phyloP scores from a whole-genome alignment of 208 protist genomes.

The Angomonas ambiguus region DNA sequence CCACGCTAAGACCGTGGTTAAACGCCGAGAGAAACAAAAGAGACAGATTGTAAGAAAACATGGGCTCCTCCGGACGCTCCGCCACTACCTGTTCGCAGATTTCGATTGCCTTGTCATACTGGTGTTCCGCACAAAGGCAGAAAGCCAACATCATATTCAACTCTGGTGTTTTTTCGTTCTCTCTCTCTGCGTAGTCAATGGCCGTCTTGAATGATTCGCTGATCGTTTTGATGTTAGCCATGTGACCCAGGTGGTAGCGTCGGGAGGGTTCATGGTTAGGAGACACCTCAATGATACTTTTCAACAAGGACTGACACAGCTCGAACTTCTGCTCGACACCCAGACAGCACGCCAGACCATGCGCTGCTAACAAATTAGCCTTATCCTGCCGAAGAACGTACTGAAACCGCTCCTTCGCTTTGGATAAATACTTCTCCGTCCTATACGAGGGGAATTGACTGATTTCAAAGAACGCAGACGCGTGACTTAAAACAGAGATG shows the following conservation, averaged over 20 bases:
- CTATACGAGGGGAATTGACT: conserved; percentile 57
- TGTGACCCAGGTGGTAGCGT: conserved; percentile 44
- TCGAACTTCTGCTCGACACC: conserved; percentile 56
- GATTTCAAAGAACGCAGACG: conserved; percentile 54
- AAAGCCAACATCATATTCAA: conserved; percentile 68
- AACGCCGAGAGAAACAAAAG: conserved; percentile 73
- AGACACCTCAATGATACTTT: conserved; percentile 61
- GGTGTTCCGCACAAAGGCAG: conserved; percentile 56
- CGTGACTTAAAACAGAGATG: conserved; percentile 52
- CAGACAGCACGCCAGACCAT: conserved; percentile 82
- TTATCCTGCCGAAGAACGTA: conserved; percentile 53
- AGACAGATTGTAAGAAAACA: conserved; percentile 68
- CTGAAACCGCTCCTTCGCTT: conserved; percentile 48
- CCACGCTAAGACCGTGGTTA: conserved; percentile 27
- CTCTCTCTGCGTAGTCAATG: conserved; percentile 58
- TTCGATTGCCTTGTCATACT: conserved; percentile 56
- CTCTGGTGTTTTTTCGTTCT: conserved; percentile 27
- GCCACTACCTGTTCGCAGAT: conserved; percentile 29
- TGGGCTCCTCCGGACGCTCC: conserved; percentile 17
- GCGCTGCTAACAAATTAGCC: conserved; percentile 71
- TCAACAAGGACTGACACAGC: conserved; percentile 59
- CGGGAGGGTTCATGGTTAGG: conserved; percentile 53
- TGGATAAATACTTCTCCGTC: conserved; percentile 29
- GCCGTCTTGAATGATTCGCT: conserved; percentile 74
- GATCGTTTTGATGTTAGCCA: conserved; percentile 72